Conservation (phyloP, 1,284 basidiomycete species). For the Volvariella surrecta region DNA sequence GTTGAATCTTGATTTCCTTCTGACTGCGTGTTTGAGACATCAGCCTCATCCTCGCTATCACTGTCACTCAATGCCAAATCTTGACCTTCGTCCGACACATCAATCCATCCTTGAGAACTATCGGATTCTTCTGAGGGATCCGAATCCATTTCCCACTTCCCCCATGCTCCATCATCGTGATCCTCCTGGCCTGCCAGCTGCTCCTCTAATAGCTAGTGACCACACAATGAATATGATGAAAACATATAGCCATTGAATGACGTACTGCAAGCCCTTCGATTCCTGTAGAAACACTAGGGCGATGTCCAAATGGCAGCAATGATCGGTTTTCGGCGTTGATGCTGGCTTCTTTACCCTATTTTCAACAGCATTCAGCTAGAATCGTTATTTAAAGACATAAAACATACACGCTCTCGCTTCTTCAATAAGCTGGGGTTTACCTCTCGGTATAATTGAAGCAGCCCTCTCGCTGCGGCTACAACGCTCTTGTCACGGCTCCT, state of each 20-base stretch:
- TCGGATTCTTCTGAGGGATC: constrained; percentile 44
- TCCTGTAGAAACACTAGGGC: constrained; percentile 65
- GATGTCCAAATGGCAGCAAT: constrained; percentile 78
- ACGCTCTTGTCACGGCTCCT: constrained; percentile 96
- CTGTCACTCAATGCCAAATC: constrained; percentile 79
- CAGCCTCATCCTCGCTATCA: constrained; percentile 58
- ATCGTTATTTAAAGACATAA: constrained; percentile 4
- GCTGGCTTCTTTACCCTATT: constrained; percentile 76
- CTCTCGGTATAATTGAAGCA: constrained; percentile 92
- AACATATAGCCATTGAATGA: constrained; percentile 7
- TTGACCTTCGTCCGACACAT: constrained; percentile 68
- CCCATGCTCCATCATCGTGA: constrained; percentile 67
- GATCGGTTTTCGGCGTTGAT: constrained; percentile 63
- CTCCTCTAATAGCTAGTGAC: constrained; percentile 73
- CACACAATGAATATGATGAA: constrained; percentile 1
- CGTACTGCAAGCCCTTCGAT: constrained; percentile 86
- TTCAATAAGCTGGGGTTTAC: constrained; percentile 94
- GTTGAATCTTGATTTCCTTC: constrained; percentile 37
- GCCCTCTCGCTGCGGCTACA: constrained; percentile 77
- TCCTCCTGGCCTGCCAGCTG: constrained; percentile 61
- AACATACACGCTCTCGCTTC: constrained; percentile 71
- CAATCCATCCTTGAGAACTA: constrained; percentile 76
- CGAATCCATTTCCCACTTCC: constrained; percentile 83
- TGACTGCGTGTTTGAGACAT: constrained; percentile 12
- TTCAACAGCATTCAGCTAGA: constrained; percentile 6